Evolutionary conservation across 2,329 filamentous ascomycete species (phyloP).

Genomic region (Neophaeococcomyces aloes): DNA sequence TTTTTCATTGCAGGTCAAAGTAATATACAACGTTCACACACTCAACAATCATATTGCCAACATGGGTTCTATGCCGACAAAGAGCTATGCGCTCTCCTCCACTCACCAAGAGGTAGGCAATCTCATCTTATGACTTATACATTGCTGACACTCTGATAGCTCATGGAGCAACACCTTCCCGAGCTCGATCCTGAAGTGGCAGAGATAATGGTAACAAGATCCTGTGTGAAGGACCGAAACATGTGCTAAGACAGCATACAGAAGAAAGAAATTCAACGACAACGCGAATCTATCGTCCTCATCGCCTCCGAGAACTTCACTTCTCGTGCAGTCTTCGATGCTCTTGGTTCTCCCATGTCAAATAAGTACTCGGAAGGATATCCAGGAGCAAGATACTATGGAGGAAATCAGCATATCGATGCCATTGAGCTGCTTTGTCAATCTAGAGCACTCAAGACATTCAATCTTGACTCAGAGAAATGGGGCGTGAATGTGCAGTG

Average conservation of each 20-base stretch:
- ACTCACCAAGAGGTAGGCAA: conserved; percentile 51
- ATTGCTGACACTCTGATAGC: conserved; percentile 44
- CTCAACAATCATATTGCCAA: neutral
- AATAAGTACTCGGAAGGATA: conserved; percentile 99
- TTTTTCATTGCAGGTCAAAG: no score
- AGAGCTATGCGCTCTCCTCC: conserved; percentile 53
- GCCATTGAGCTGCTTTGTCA: conserved; percentile 82
- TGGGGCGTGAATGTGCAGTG: conserved; percentile 97
- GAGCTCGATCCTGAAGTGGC: conserved; percentile 91
- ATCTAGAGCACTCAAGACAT: conserved; percentile 76
- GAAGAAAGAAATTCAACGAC: conserved; percentile 76
- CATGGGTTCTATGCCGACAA: conserved; percentile 27
- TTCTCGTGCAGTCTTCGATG: conserved; percentile 82
- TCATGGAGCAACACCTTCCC: conserved; percentile 90
- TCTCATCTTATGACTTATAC: conserved; percentile 18
- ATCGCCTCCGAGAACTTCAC: conserved; percentile 96
- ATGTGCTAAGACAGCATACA: conserved; percentile 3
- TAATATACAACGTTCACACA: no score
- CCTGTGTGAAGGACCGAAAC: neutral
- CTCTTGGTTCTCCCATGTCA: conserved; percentile 87
- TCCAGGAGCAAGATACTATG: conserved; percentile 90
- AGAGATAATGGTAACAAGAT: conserved; percentile 73
- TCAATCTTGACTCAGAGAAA: conserved; percentile 68
- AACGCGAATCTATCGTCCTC: conserved; percentile 97
- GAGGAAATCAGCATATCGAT: conserved; percentile 93